Percentiles rank a stretch among this genome's conserved stretches.
Evolutionary conservation across 129 eudicot genomes (phyloP).

Genomic region (Glebionis coronaria): DNA sequence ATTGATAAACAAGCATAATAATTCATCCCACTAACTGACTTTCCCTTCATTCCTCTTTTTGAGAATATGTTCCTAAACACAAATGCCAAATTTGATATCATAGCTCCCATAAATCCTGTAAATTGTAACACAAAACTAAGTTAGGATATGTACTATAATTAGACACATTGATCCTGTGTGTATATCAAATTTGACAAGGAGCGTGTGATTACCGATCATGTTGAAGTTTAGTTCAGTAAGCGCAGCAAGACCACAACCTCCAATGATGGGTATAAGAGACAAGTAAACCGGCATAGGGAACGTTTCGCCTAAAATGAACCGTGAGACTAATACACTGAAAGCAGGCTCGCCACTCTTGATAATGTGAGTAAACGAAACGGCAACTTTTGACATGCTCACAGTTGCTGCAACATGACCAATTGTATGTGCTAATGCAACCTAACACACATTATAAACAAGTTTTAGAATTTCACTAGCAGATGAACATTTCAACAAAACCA

Average conservation of each 20-base stretch:
- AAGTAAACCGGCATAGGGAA: conserved; percentile 61
- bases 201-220: no score
- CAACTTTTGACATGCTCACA: conserved; percentile 81
- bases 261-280: conserved; percentile 65
- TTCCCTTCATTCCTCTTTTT: conserved; percentile 75
- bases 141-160: no score
- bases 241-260: conserved; percentile 74
- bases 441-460: conserved; percentile 17
- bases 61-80: conserved; percentile 72
- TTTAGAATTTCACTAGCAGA: conserved; percentile 13
- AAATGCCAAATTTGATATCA: conserved; percentile 78
- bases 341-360: conserved; percentile 81
- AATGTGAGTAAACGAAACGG: conserved; percentile 71
- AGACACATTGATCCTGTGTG: no score
- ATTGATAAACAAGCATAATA: conserved; percentile 74
- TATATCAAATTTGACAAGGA: no score
- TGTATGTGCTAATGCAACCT: conserved; percentile 85
- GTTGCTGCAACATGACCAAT: conserved; percentile 85
- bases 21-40: conserved; percentile 84
- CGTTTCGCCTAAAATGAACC: conserved; percentile 63
- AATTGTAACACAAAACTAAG: conserved; percentile 6
- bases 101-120: conserved; percentile 78
- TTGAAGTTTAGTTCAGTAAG: conserved; percentile 70
- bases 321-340: conserved; percentile 70
- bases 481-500: conserved; percentile 7